Evolutionary conservation across 1,139 yeast genomes (phyloP), one percentile per base, ranked within the genome.

Genomic region (Maudiozyma humilis): DNA sequence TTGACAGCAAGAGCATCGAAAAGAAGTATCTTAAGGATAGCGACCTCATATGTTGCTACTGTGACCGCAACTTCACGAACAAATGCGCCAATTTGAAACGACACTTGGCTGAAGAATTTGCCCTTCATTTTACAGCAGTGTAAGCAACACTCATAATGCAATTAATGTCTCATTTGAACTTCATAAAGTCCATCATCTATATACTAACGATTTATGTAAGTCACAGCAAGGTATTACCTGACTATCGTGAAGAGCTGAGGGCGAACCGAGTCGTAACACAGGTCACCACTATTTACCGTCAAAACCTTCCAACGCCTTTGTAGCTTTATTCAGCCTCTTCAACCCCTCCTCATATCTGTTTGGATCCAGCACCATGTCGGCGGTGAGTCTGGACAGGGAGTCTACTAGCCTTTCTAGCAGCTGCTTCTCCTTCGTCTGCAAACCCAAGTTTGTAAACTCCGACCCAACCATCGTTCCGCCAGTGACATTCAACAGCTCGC

Each of bases 351-450:
- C 81, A 50, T 84, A 79, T 55, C 93, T 75, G 27, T 76, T 77
- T 37, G 83, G 84, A 62, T 89, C 95, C 43, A 85, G 63, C 44
- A 86, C 82, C 84, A 89, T 87, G 60, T 88, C 96, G 46, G 88
- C 85, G 3, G 95, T 85, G 48, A 89, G 72, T 54, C 93, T 72
- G 23, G 93, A 81, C 46, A 89, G 69, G 1, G 94, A 82, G 56
- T 87, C 95, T 5, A 89, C 83, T 40, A 89, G 78, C 62, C 85
- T 81, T 59, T 88, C 96, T 40, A 89, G 71, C 43, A 88, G 69
- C 51, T 78, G 82, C 51, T 83, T 83, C 59, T 88, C 96, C 50
- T 80, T 80, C 0, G 75, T 67, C 3, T 91, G 89, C 48, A 88
- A 70, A 40, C 84, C 84, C 48, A 88, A 66, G 45, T 77, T 78